Evolutionary conservation across 129 eudicot species (phyloP).

Genomic region (Dittrichia graveolens): DNA sequence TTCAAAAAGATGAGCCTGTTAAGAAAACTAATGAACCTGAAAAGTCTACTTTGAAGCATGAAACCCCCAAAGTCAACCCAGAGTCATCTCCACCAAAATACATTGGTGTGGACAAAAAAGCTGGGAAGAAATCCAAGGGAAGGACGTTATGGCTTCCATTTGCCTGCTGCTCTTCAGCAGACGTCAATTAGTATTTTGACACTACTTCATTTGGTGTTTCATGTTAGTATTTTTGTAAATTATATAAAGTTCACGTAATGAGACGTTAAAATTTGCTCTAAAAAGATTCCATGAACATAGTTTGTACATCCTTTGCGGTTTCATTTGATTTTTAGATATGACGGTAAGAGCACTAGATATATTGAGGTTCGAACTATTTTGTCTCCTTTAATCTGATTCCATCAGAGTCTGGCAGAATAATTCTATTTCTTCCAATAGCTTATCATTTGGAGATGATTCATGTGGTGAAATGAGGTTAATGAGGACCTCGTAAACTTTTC

Average conservation of each 20-base stretch:
- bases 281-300: not conserved
- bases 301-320: conserved; percentile 11
- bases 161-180: conserved; percentile 73
- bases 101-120: conserved; percentile 59
- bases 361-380: not conserved
- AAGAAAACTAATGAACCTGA: conserved; percentile 34
- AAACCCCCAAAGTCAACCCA: conserved; percentile 31
- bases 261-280: not conserved
- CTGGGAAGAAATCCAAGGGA: conserved; percentile 54
- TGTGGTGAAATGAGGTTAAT: conserved; percentile 45
- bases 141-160: conserved; percentile 69
- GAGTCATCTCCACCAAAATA: conserved; percentile 75
- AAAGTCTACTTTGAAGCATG: conserved; percentile 36
- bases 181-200: conserved; percentile 18
- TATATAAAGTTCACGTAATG: not conserved
- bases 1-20: conserved; percentile 39
- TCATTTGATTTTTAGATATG: not conserved
- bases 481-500: conserved; percentile 57
- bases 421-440: conserved; percentile 71
- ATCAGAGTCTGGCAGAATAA: conserved; percentile 51
- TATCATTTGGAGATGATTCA: conserved; percentile 38
- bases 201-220: not conserved
- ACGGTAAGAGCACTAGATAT: not conserved
- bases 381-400: conserved; percentile 43
- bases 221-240: conserved; percentile 16